Base-by-base conservation (phyloP, 1,284 basidiomycete species). In the Puccinia horiana region DNA sequence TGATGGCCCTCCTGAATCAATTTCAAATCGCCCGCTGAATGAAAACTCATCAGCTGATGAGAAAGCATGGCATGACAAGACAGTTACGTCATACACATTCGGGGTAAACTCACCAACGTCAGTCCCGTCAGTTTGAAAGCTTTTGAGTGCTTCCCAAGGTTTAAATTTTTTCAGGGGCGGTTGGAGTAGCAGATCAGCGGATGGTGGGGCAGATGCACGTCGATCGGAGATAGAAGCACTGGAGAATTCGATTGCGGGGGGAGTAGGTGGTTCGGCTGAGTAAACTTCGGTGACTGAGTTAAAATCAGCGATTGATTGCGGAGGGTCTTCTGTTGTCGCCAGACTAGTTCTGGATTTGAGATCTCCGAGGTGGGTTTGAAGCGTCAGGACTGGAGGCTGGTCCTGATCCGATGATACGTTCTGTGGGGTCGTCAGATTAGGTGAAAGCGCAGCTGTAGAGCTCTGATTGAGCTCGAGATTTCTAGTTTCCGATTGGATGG, bases 91-190 rank as follows among this genome's bases (percentile, higher is more conserved):
- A 65, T 40, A 23, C 1, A 40, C 18, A 8, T 54, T n/a, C 42
- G 9, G 44, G 32, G 12, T 5, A n/a, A n/a, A 78, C 76, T 37
- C 32, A 80, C 69, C 70, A 5, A 74, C 79, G 52, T 81, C 70
- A 65, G 69, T 6, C 42, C 70, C 65, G 40, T 80, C 79, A 6
- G 79, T 81, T 74, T 81, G 70, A 18, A 81, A 73, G 32, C 70
- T 70, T 73, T 81, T 81, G 42, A 81, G 79, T n/a, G 79, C 70
- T 32, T 73, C 79, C 79, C 79, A 81, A 1, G 79, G 70, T 49
- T 72, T 81, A 37, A 61, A 81, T 65, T 72, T 74, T 40, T 81
- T 81, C 29, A 49, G 29, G 44, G 79, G 70, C 49, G 49, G 56
- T 32, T 8, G 63, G 23, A 67, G 37, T 18, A 42, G 72, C 54